A percentile compares a stretch with the other conserved stretches of the same genome.
Conservation (phyloP, 192 early-diverging fungal species). For the Coemansia sp. region DNA sequence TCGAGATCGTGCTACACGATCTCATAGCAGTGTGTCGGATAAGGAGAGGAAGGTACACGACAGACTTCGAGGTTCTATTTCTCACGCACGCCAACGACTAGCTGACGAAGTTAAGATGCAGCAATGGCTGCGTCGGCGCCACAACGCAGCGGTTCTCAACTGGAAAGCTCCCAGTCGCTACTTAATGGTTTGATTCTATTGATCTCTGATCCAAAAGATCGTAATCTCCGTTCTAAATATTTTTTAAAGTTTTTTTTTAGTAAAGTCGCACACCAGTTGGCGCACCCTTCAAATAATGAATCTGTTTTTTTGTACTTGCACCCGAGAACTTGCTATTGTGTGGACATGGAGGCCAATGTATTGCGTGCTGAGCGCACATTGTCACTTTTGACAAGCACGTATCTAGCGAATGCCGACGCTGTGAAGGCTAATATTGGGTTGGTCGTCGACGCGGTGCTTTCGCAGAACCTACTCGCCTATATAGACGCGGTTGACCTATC, state of each 20-base stretch:
- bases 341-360: constrained; percentile 37
- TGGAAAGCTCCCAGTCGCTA: constrained; percentile 34
- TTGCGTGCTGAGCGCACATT: constrained; percentile 48
- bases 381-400: constrained; percentile 42
- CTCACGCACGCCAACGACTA: constrained; percentile 33
- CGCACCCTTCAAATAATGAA: neutral
- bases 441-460: constrained; percentile 41
- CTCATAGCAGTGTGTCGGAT: constrained; percentile 33
- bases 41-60: constrained; percentile 33
- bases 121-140: constrained; percentile 51
- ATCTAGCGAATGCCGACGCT: constrained; percentile 41
- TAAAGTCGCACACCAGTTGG: neutral
- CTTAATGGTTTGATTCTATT: constrained; percentile 22
- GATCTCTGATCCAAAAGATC: neutral
- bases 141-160: constrained; percentile 41
- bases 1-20: constrained; percentile 33
- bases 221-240: neutral
- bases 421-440: constrained; percentile 28
- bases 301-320: neutral
- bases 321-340: neutral
- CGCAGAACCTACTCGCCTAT: constrained; percentile 41
- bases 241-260: constrained; percentile 8
- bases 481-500: constrained; percentile 9
- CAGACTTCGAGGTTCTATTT: constrained; percentile 26
- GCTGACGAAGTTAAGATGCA: constrained; percentile 47